Evolutionary conservation across 495 filamentous ascomycete species (phyloP), one percentile per base, ranked within the genome.

Genomic region (Annulohypoxylon moriforme): DNA sequence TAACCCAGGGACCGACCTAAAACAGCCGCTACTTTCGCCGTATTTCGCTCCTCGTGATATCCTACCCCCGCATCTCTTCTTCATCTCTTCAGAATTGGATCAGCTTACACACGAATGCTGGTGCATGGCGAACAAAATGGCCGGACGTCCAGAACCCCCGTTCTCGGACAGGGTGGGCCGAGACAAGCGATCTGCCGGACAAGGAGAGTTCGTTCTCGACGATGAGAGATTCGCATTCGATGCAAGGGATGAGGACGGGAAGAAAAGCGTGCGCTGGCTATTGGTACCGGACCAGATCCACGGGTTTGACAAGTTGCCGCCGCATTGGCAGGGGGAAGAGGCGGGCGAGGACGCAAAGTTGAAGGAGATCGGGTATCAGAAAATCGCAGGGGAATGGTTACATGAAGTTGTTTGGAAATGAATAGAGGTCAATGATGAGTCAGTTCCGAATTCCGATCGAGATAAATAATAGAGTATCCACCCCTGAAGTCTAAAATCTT

Each of bases 71-170:
- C 72, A 75, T 34, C 71, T 83, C 0, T 81, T 88, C 78, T 66
- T 89, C 80, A 65, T 90, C 76, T 69, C 81, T 76, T 74, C 80
- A 80, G 82, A 90, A 85, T 33, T 88, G 76, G 72, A 90, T 33
- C 74, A 81, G 64, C 68, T 83, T 20, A 76, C 73, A 1, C 42
- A 67, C 3, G 81, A 80, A 63, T 72, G 67, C 20, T 82, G 78
- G 81, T 56, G 73, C 24, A 73, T 84, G 66, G 78, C 77, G 22
- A 78, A 65, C 31, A 76, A 72, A 52, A 24, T 82, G 3, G 76
- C 79, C 4, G 72, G 68, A 9, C 65, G 75, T 24, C 75, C 75
- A 4, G 69, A 74, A 67, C 53, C 79, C n/a, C 0, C 49, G 33
- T 64, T 78, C 3, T 55, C 72, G 6, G 69, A 76, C 31, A 62